These are phyloP conservation scores for Ettlia oleoabundans DNA, from an alignment of 139 green algal species.

Conservation along the genomic window DNA sequence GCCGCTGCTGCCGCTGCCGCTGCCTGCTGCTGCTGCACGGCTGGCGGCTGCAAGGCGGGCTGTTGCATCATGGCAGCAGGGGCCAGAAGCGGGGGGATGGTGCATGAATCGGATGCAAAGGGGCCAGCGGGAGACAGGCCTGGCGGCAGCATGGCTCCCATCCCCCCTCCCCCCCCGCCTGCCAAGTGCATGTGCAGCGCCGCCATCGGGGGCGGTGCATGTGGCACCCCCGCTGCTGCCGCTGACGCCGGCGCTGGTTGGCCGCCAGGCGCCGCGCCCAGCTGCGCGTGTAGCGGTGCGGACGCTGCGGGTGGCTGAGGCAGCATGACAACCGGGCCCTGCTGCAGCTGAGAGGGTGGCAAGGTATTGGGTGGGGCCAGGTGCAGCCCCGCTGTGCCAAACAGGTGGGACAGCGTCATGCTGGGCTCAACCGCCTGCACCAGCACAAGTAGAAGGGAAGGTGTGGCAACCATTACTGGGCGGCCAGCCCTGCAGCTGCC, in stretches of 20 bases:
- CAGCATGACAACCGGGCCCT: background rate
- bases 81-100: background rate
- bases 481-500: no score
- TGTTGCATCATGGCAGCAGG: no score
- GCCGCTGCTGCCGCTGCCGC: background rate
- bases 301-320: background rate
- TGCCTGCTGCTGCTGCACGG: background rate
- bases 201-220: no score
- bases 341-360: background rate
- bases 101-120: background rate
- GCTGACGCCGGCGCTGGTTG: background rate
- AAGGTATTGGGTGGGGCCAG: background rate
- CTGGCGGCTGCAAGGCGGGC: background rate
- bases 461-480: no score
- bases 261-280: background rate
- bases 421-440: background rate
- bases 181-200: conserved; percentile 1
- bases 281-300: background rate
- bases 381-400: conserved; percentile 13
- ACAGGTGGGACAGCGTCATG: conserved; percentile 24
- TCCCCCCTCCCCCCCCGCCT: background rate
- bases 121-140: conserved; percentile 9
- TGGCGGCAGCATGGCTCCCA: conserved; percentile 6
- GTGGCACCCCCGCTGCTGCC: background rate
- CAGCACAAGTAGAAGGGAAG: background rate